Evolutionary conservation across 2,329 filamentous ascomycete genomes (phyloP), one percentile per base, ranked within the genome.

Genomic region (Aspergillus sp.): DNA sequence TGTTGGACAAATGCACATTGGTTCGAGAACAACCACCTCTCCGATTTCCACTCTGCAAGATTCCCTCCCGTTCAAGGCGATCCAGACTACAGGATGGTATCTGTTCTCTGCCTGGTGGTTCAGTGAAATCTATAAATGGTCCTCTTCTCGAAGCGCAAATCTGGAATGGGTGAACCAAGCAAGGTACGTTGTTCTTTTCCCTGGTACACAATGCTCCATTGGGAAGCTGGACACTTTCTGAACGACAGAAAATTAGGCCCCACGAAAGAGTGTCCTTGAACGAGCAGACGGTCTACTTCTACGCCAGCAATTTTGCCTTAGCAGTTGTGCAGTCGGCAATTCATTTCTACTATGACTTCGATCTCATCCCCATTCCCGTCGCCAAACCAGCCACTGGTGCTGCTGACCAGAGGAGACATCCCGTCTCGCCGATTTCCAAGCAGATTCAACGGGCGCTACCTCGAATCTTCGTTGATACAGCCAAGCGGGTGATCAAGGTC

Each of bases 231-330:
- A 36, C 26, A 50, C 14, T n/a, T 16, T 52, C 16, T 54, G 58
- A 62, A 32, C 47, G 46, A 59, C 49, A 47, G 18, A 60, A 61
- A 59, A 69, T 39, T 22, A 81, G 78, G 61, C 71, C 78, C 11
- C 81, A 84, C 65, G 91, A 95, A 73, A 85, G 92, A 39, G 84
- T 89, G 20, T 84, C 87, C 55, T 78, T 97, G 59, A 98, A 98
- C 73, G 94, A 98, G 80, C 86, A 90, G 64, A 89, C 92, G 0
- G 84, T 98, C 26, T 95, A 92, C 72, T 80, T 96, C 54, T 87
- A 90, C 36, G 85, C 84, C 60, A 87, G 90, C 69, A 85, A 95
- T 65, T 71, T 88, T 3, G 74, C 87, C 0, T 82, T 95, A 49
- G 91, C 90, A 4, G 59, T 90, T 10, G 77, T 83, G n/a, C 90